phyloP scores from a whole-genome alignment of 2,329 filamentous ascomycete genomes.

The Coniochaeta sp. region DNA sequence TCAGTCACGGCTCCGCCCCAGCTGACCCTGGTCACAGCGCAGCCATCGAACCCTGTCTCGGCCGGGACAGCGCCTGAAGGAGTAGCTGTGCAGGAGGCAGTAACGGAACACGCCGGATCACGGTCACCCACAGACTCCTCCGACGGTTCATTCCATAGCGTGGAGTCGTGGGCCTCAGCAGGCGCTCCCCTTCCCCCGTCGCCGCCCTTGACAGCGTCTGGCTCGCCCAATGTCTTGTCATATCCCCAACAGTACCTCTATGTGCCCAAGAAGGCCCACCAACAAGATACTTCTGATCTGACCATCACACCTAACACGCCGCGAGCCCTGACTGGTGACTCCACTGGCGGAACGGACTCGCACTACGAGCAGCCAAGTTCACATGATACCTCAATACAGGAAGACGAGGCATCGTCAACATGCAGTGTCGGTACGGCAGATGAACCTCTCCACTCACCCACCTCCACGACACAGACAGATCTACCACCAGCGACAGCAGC shows the following conservation, averaged over 20 bases:
- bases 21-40: conserved; percentile 31
- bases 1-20: conserved; percentile 19
- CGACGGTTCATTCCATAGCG: conserved; percentile 45
- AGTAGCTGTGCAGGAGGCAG: conserved; percentile 12
- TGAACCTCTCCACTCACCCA: not conserved
- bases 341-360: not conserved
- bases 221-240: conserved; percentile 27
- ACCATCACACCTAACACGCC: not conserved
- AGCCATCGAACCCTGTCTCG: conserved; percentile 24
- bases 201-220: conserved; percentile 31
- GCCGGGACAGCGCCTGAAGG: conserved; percentile 3
- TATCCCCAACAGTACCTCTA: conserved; percentile 32
- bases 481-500: not conserved
- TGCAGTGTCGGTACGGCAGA: not conserved
- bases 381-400: not conserved
- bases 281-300: conserved; percentile 13
- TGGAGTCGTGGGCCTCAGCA: conserved; percentile 43
- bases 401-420: not conserved
- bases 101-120: conserved; percentile 15
- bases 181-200: conserved; percentile 35
- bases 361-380: not conserved
- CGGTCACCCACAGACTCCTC: conserved; percentile 37
- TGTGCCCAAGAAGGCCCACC: conserved; percentile 19
- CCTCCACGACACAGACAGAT: not conserved
- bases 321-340: not conserved